Evolutionary conservation across 805 yeast genomes (phyloP).

Genomic region (Zygosaccharomyces bailii): DNA sequence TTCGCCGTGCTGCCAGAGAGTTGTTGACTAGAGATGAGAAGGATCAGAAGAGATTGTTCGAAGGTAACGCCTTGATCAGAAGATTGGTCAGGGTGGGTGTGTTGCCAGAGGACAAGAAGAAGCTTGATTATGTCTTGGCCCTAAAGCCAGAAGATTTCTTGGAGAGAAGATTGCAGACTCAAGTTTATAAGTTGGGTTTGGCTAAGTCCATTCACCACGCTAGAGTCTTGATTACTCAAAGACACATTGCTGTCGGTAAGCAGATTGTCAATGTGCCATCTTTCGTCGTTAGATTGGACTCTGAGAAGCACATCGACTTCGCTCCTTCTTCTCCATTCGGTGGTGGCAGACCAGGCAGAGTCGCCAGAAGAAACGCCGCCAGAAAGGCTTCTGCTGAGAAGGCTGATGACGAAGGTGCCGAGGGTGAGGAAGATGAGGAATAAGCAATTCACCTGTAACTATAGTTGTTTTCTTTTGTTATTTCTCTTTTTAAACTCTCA

Average conservation of each 20-base stretch:
- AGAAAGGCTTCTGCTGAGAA: slow-evolving; percentile 41
- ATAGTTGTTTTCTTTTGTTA: slow-evolving; percentile 5
- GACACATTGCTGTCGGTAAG: slow-evolving; percentile 99
- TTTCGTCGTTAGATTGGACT: slow-evolving; percentile 99
- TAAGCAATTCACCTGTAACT: slow-evolving; percentile 40
- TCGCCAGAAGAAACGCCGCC: slow-evolving; percentile 86
- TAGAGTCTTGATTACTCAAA: slow-evolving; percentile 96
- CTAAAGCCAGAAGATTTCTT: slow-evolving; percentile 97
- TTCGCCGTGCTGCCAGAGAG: slow-evolving; percentile 99
- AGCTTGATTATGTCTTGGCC: slow-evolving; percentile 99
- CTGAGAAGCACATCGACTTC: slow-evolving; percentile 99
- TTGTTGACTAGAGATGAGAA: slow-evolving; percentile 99
- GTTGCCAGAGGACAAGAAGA: slow-evolving; percentile 98
- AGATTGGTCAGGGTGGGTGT: slow-evolving; percentile 99
- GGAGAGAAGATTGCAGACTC: slow-evolving; percentile 99
- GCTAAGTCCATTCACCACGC: slow-evolving; percentile 99
- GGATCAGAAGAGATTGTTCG: slow-evolving; percentile 99
- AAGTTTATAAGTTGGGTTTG: slow-evolving; percentile 98
- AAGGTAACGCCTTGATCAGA: slow-evolving; percentile 99
- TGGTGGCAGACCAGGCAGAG: slow-evolving; percentile 99
- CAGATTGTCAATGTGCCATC: slow-evolving; percentile 98
- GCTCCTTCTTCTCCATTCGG: slow-evolving; percentile 99
- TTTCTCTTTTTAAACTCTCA: slow-evolving; percentile 1
- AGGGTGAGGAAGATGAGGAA: slow-evolving; percentile 69
- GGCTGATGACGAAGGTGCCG: slow-evolving; percentile 62